These are phyloP conservation scores for Hypoxylon lienhwacheense DNA, from an alignment of 495 filamentous ascomycete genomes.

Conservation along the genomic window DNA sequence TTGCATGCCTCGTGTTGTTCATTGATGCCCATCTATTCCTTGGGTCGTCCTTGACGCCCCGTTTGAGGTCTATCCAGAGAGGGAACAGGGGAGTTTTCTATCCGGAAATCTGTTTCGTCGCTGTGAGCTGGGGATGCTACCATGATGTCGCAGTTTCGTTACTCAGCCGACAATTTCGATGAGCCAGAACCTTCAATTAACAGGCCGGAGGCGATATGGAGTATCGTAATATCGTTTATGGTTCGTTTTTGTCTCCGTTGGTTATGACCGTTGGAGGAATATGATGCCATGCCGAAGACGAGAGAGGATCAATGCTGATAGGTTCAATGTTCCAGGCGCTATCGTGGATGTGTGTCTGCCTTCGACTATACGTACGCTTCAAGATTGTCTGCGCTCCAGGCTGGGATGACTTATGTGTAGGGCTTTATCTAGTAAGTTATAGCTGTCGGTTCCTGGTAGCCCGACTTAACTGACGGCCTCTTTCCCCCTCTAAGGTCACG, in stretches of 20 bases:
- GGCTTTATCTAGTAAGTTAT: constrained; percentile 34
- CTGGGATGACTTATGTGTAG: constrained; percentile 43
- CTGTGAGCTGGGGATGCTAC: neutral
- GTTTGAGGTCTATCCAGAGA: constrained; percentile 2
- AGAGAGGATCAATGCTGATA: constrained; percentile 1
- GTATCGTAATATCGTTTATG: constrained; percentile 31
- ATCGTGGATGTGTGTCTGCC: constrained; percentile 37
- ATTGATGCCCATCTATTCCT: constrained; percentile 10
- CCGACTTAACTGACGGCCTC: constrained; percentile 7
- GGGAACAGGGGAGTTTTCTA: no score
- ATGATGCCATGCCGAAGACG: no score
- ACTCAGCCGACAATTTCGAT: constrained; percentile 28
- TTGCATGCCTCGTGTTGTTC: neutral
- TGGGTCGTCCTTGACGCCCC: constrained; percentile 2
- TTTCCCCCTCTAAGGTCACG: constrained; percentile 11
- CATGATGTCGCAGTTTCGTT: constrained; percentile 30
- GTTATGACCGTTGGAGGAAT: no score
- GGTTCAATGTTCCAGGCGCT: constrained; percentile 10
- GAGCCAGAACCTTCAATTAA: constrained; percentile 34
- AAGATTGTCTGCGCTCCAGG: constrained; percentile 30
- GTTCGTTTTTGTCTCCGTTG: constrained; percentile 16
- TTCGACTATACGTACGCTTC: constrained; percentile 38
- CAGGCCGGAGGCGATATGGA: constrained; percentile 30
- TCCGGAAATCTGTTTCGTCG: neutral
- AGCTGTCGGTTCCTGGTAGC: neutral